phyloP scores from a whole-genome alignment of 2,329 filamentous ascomycete species.

The Penicillium verrucosum region DNA sequence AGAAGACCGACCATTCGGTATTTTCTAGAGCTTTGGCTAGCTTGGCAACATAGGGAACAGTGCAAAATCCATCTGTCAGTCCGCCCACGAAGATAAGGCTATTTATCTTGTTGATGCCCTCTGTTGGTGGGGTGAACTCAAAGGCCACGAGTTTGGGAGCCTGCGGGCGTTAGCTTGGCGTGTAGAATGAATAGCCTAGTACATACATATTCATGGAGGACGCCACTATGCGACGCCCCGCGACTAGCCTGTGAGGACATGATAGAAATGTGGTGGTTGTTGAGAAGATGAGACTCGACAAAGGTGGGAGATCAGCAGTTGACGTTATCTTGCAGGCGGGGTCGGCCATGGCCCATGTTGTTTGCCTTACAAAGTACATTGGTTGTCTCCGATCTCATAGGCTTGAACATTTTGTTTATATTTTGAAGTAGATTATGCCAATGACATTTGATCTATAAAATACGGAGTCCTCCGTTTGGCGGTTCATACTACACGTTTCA shows the following conservation, averaged over 20 bases:
- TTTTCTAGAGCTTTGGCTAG: constrained; percentile 50
- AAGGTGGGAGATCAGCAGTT: constrained; percentile 8
- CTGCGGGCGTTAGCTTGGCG: constrained; percentile 21
- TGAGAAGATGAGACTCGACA: background rate
- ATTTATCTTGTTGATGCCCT: constrained; percentile 37
- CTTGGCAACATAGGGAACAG: constrained; percentile 52
- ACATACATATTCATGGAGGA: constrained; percentile 40
- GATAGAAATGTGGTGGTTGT: background rate
- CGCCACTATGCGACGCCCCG: constrained; percentile 26
- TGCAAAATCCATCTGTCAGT: constrained; percentile 56
- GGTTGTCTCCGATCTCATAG: background rate
- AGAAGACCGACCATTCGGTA: constrained; percentile 52
- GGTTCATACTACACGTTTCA: background rate
- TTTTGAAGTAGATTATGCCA: background rate
- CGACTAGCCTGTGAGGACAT: constrained; percentile 16
- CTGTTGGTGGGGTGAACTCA: constrained; percentile 33
- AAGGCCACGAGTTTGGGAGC: constrained; percentile 41
- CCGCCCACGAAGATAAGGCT: constrained; percentile 59
- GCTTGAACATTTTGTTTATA: background rate
- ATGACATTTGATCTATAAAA: background rate
- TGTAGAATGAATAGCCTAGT: background rate
- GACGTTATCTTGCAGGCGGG: constrained; percentile 9
- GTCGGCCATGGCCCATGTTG: too few relatives aligned
- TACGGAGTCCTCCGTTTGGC: background rate
- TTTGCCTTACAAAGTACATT: background rate